Conservation (phyloP, 352 stramenopile species). For the Phytophthora fragariaefolia region DNA sequence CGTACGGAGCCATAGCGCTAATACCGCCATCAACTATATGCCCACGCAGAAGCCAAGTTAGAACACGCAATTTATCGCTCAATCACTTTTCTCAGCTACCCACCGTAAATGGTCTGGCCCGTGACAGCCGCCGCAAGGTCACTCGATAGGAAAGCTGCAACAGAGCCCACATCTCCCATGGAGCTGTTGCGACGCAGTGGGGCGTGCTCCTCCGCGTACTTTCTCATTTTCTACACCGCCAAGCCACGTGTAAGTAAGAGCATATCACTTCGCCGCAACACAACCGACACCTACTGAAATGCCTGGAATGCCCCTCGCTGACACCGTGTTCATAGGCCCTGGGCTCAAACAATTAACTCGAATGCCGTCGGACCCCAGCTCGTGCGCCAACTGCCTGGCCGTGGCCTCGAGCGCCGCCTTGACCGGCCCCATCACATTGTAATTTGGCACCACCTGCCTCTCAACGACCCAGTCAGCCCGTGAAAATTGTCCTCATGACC, state of each 20-base stretch:
- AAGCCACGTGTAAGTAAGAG: background rate
- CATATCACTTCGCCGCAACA: background rate
- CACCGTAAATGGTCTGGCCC: constrained; percentile 91
- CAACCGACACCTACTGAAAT: constrained; percentile 81
- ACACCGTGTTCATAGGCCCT: constrained; percentile 91
- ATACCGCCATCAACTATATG: constrained; percentile 78
- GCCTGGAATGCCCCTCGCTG: constrained; percentile 87
- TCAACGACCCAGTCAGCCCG: constrained; percentile 26
- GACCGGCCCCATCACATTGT: constrained; percentile 93
- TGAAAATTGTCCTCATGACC: background rate
- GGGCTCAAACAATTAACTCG: constrained; percentile 92
- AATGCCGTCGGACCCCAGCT: constrained; percentile 78
- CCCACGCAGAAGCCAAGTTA: no score
- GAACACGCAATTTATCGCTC: no score
- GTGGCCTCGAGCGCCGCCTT: constrained; percentile 91
- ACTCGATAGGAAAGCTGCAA: constrained; percentile 83
- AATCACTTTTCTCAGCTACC: constrained; percentile 9
- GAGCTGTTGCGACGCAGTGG: constrained; percentile 80
- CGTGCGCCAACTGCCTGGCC: constrained; percentile 81
- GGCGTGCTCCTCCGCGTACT: constrained; percentile 68
- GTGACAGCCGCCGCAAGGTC: constrained; percentile 80
- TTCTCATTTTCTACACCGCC: constrained; percentile 74
- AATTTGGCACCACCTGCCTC: constrained; percentile 82
- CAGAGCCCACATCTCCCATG: constrained; percentile 76
- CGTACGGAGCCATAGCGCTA: constrained; percentile 57